phyloP scores from a whole-genome alignment of 2,329 filamentous ascomycete species.

The Chaetomium strumarium region DNA sequence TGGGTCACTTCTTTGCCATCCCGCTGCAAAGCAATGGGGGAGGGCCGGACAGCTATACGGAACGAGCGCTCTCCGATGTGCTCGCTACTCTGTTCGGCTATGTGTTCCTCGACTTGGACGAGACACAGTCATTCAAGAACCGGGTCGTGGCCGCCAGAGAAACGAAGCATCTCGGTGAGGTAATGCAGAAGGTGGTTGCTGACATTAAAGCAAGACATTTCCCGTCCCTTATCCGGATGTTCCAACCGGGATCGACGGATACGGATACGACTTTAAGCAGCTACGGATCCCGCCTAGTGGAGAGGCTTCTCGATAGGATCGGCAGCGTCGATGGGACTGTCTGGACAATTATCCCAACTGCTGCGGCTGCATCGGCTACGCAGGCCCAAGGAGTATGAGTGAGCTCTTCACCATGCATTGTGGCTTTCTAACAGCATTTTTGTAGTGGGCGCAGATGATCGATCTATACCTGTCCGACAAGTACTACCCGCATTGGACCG shows the following conservation, averaged over 20 bases:
- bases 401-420: not conserved
- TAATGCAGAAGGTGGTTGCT: not conserved
- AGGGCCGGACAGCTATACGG: not conserved
- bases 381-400: not conserved
- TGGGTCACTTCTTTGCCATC: not conserved
- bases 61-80: not conserved
- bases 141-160: not conserved
- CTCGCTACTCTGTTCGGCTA: not conserved
- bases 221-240: not conserved
- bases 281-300: not conserved
- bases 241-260: not conserved
- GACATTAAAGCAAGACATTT: not conserved
- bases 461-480: not conserved
- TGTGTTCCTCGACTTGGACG: not conserved
- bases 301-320: not conserved
- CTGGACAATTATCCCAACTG: not conserved
- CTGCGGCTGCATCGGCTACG: not conserved
- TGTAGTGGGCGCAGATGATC: not conserved
- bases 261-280: not conserved
- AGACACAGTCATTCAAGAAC: not conserved
- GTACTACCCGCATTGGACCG: not conserved
- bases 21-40: not conserved
- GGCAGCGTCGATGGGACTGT: not conserved
- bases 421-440: not conserved
- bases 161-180: not conserved